Conservation (phyloP, 2,329 filamentous ascomycete genomes). For the Colletotrichum musae region DNA sequence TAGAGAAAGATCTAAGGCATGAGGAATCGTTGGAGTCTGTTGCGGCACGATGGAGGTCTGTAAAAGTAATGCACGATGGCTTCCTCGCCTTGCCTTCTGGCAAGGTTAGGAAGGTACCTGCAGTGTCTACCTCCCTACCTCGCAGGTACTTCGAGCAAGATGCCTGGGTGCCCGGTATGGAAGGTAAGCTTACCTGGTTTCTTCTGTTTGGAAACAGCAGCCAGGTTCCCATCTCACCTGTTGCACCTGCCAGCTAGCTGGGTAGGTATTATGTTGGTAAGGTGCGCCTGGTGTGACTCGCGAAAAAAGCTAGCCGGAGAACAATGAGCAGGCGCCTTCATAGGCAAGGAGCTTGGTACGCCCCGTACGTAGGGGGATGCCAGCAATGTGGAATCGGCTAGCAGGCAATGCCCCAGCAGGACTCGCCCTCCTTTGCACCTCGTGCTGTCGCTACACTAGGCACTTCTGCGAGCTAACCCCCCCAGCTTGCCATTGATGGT, state of each 20-base stretch:
- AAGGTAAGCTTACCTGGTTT: no score
- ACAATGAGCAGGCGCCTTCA: background rate
- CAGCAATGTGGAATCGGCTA: slow-evolving; percentile 9
- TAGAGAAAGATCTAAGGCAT: background rate
- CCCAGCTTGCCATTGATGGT: no score
- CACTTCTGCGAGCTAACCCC: slow-evolving; percentile 6
- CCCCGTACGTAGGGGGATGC: slow-evolving; percentile 33
- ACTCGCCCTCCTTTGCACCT: slow-evolving; percentile 9
- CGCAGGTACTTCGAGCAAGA: no score
- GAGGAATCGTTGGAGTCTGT: background rate
- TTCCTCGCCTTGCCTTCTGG: background rate
- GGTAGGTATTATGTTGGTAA: no score
- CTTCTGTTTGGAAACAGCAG: no score
- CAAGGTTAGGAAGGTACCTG: background rate
- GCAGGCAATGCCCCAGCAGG: slow-evolving; percentile 25
- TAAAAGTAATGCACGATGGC: background rate
- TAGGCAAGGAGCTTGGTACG: background rate
- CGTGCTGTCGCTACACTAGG: background rate
- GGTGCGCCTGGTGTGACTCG: background rate
- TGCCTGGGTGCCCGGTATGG: no score
- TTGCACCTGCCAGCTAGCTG: no score
- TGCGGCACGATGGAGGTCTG: background rate
- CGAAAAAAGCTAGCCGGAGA: background rate
- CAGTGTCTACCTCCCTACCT: no score
- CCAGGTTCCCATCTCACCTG: no score